These are phyloP conservation scores for Mentha longifolia DNA, from an alignment of 257 asterid species.

Conservation along the genomic window DNA sequence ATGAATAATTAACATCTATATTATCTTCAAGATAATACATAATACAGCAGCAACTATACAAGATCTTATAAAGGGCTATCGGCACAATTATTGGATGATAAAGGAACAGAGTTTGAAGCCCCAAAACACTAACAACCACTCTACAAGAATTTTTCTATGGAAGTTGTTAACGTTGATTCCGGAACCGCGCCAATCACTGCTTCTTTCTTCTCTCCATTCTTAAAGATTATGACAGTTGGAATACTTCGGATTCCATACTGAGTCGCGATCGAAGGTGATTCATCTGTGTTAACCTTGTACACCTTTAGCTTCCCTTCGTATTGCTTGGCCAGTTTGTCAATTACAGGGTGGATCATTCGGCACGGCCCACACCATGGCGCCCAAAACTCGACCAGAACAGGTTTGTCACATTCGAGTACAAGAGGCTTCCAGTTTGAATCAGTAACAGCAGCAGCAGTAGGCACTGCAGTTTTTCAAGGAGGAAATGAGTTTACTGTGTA, in stretches of 20 bases:
- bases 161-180: slow-evolving; percentile 64
- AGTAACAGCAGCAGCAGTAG: slow-evolving; percentile 50
- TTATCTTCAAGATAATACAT: slow-evolving; percentile 27
- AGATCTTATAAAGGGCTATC: slow-evolving; percentile 36
- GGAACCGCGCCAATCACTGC: slow-evolving; percentile 93
- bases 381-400: slow-evolving; percentile 95
- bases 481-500: slow-evolving; percentile 19
- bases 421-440: slow-evolving; percentile 66
- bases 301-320: slow-evolving; percentile 77
- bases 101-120: slow-evolving; percentile 27
- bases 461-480: slow-evolving; percentile 55
- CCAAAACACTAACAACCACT: slow-evolving; percentile 31
- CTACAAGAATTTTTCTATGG: slow-evolving; percentile 84
- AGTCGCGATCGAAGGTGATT: slow-evolving; percentile 75
- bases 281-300: slow-evolving; percentile 92
- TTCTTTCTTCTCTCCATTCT: slow-evolving; percentile 88
- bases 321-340: slow-evolving; percentile 76
- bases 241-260: slow-evolving; percentile 91
- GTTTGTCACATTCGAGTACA: slow-evolving; percentile 57
- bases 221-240: slow-evolving; percentile 85
- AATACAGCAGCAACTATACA: slow-evolving; percentile 62
- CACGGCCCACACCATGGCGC: slow-evolving; percentile 99
- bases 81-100: slow-evolving; percentile 29
- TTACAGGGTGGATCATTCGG: slow-evolving; percentile 85
- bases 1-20: slow-evolving; percentile 34